Conservation (phyloP, 331 rosid genomes). For the Quercus phellos region DNA sequence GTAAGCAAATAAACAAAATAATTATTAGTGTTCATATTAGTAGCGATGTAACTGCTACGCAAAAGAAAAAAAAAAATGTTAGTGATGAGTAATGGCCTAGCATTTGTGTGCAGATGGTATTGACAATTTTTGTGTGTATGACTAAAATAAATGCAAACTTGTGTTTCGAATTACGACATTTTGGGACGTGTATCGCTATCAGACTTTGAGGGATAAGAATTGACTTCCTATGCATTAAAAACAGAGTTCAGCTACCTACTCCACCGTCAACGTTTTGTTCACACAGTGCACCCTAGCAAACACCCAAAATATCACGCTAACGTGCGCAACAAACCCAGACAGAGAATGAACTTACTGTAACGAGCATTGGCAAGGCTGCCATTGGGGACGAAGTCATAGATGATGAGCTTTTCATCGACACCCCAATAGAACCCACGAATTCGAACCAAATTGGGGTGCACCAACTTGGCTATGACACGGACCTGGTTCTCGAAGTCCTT, state of each 20-base stretch:
- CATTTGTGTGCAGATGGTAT: no score
- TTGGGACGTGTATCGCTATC: constrained; percentile 19
- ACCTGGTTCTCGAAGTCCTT: constrained; percentile 86
- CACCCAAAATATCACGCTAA: neutral
- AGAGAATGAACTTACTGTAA: constrained; percentile 54
- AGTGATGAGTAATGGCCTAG: no score
- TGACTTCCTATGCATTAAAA: constrained; percentile 51
- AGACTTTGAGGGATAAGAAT: neutral
- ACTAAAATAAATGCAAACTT: neutral
- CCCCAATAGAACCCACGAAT: constrained; percentile 97
- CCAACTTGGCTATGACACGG: constrained; percentile 66
- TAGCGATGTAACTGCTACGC: no score
- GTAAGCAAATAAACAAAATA: no score
- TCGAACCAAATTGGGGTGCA: constrained; percentile 78
- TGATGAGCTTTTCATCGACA: constrained; percentile 71
- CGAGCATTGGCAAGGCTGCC: constrained; percentile 95
- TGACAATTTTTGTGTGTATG: no score
- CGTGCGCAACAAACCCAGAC: constrained; percentile 7
- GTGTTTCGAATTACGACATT: constrained; percentile 18
- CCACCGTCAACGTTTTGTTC: constrained; percentile 33
- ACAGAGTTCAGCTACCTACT: constrained; percentile 44
- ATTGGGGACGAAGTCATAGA: constrained; percentile 91
- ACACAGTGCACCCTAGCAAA: constrained; percentile 26
- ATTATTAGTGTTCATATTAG: no score
- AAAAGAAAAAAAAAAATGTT: no score